Evolutionary conservation across 176 grass and related monocot species (phyloP).

Genomic region (Guadua angustifolia): DNA sequence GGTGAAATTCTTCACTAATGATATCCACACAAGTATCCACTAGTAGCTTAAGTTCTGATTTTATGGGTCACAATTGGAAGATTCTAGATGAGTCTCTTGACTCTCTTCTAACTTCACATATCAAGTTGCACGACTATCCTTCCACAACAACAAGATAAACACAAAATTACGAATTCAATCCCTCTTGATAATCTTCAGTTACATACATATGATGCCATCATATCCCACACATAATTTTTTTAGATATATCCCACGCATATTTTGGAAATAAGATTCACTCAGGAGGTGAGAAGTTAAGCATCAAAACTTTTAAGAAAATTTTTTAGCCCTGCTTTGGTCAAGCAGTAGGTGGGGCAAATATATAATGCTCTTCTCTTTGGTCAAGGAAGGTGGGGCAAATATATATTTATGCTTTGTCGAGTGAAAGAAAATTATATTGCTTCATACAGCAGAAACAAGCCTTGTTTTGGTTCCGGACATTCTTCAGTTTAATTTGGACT

Average conservation of each 20-base stretch:
- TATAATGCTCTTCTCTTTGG: neutral
- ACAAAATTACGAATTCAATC: neutral
- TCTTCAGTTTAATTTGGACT: neutral
- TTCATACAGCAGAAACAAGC: neutral
- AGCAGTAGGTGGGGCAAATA: neutral
- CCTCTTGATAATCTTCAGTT: neutral
- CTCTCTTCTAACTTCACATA: neutral
- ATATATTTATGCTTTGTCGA: neutral
- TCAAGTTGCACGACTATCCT: neutral
- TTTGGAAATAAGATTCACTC: neutral
- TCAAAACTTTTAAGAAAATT: neutral
- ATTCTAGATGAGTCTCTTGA: neutral
- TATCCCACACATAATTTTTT: neutral
- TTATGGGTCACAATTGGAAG: neutral
- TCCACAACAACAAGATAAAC: conserved; percentile 25
- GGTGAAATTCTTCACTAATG: conserved; percentile 58
- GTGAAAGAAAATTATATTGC: neutral
- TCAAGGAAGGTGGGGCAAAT: neutral
- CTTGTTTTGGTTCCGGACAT: neutral
- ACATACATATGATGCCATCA: conserved; percentile 3
- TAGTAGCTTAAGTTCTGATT: neutral
- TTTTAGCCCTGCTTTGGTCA: neutral
- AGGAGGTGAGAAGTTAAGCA: neutral
- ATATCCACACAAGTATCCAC: neutral
- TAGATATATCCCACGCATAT: neutral